Conservation (phyloP, 306 rosid species). For the Cucumis melo region DNA sequence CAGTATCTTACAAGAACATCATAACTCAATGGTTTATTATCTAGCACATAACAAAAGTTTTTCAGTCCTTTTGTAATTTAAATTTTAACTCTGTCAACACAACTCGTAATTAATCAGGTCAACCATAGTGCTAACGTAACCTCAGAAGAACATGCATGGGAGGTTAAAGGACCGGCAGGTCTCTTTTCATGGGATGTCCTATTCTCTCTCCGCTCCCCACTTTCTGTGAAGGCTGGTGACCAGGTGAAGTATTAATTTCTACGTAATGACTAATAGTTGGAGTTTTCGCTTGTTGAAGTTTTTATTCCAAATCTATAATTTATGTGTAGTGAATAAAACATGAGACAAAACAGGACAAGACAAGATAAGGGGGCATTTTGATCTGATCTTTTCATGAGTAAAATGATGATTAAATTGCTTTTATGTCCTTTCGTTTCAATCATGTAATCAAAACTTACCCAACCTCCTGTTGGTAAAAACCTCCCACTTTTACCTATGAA, state of each 20-base stretch:
- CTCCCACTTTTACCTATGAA: too few relatives aligned
- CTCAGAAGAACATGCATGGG: slow-evolving; percentile 72
- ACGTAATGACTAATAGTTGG: neutral
- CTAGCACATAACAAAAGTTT: neutral
- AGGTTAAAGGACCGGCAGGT: slow-evolving; percentile 80
- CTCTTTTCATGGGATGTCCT: slow-evolving; percentile 86
- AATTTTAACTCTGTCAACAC: neutral
- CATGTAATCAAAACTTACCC: neutral
- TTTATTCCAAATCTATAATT: neutral
- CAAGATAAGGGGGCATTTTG: neutral
- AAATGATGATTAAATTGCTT: neutral
- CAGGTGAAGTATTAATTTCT: slow-evolving; percentile 31
- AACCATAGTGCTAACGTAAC: slow-evolving; percentile 68
- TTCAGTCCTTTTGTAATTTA: neutral
- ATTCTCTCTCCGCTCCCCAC: slow-evolving; percentile 65
- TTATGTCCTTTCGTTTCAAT: neutral
- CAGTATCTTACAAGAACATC: neutral
- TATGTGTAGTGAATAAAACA: neutral
- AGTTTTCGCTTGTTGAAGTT: neutral
- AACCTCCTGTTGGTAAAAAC: neutral
- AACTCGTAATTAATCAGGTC: slow-evolving; percentile 34
- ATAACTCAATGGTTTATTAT: neutral
- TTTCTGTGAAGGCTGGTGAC: slow-evolving; percentile 75
- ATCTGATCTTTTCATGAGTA: neutral
- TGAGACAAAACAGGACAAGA: neutral